Evolutionary conservation across 371 early-diverging fungal species (phyloP), one percentile per base, ranked within the genome.

Genomic region (Syncephalastrum racemosum): DNA sequence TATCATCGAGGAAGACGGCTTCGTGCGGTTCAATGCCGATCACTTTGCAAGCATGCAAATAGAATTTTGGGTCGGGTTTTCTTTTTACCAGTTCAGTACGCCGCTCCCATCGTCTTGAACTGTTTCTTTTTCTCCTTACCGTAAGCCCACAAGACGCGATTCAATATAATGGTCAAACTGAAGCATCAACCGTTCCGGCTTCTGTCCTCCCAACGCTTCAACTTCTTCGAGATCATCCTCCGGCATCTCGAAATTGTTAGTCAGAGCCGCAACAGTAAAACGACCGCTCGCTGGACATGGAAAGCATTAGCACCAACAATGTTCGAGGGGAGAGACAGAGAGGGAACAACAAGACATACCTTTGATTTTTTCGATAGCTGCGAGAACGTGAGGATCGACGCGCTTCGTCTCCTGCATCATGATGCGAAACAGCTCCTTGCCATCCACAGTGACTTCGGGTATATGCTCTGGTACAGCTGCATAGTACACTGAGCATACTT

Each of bases 1-100:
- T 90, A 59, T 89, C 90, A 69, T 90, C 90, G 55, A 90, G 54
- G 63, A 90, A 87, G 48, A 88, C 80, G 15, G 77, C 83, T 40
- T 88, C 81, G 12, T 71, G 49, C 16, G 89, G 84, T 48, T 73
- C 59, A 24, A 90, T 80, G 12, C 82, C 83, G 16, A 85, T 66
- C 13, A 72, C 50, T 18, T 84, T 67, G 69, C 87, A 87, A 1
- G 88, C 86, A 64, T 83, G 78, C 25, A 67, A 59, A 56, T 75
- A 88, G 39, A 90, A 79, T 16, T 66, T 72, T 3, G 86, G 87
- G 63, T 90, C 89, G 0, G 90, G 90, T 65, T 90, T 90, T 52
- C 90, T 75, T 43, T 54, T 15, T 12, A 27, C 16, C 8, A 56
- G 3, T 22, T 13, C 23, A 8, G 8, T 31, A 49, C 16, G 36